Evolutionary conservation across 352 stramenopile genomes (phyloP), one percentile per base, ranked within the genome.

Genomic region (Phytophthora uliginosa): DNA sequence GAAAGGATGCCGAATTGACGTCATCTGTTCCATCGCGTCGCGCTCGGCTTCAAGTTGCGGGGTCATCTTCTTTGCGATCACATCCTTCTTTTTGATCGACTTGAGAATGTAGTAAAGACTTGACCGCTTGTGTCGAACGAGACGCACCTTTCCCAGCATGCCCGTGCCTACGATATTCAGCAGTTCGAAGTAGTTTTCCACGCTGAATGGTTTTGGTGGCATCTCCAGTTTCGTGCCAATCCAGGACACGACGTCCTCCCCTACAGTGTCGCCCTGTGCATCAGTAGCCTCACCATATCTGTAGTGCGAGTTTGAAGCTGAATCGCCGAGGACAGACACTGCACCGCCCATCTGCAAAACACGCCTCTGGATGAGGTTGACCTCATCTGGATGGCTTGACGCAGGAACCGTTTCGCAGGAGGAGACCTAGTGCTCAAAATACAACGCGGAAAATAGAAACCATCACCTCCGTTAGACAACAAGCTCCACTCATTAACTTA

Each of bases 51-150:
- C 75, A 50, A 93, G 73, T 36, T 92, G 80, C 22, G 24, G n/a
- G 7, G 84, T 66, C 85, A 94, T 91, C 52, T 86, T 86, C 47
- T 81, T 77, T 7, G 69, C 73, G 13, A 93, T 53, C 20, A 93
- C 63, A 7, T 93, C 79, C 34, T 79, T 74, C 65, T 95, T 95
- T 58, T 81, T 75, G 71, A 95, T 82, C n/a, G 83, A 89, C 69
- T 95, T 95, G 64, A 95, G 66, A 1, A 87, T 84, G 58, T 88
- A 95, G 60, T 78, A 93, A 64, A 88, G 83, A 22, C 66, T 75
- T 13, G 82, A 81, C 28, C 81, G 81, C 22, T 84, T 89, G 71
- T 92, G 78, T 63, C 93, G 78, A 48, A 90, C 74, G 4, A 92
- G 69, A 3, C 79, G 81, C 58, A 95, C 88, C 59, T 86, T 82